These are phyloP conservation scores for Fusarium sp. DNA, from an alignment of 2,329 filamentous ascomycete genomes.

Conservation along the genomic window DNA sequence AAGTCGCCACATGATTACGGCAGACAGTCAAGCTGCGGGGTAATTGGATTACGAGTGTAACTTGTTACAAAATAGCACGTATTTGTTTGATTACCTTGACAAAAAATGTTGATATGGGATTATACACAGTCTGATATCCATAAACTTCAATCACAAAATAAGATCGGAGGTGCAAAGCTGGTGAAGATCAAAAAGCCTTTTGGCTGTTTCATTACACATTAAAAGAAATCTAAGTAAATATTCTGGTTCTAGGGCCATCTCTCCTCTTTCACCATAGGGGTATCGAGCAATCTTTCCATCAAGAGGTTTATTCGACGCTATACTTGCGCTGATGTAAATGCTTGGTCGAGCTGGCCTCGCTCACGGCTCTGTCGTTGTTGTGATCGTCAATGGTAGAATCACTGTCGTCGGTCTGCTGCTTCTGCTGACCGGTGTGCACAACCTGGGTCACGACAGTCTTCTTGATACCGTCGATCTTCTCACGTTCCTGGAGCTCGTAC, in stretches of 20 bases:
- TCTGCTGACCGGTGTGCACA: conserved; percentile 9
- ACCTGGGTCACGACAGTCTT: conserved; percentile 46
- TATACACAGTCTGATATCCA: too few species aligned
- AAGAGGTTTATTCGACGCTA: conserved; percentile 16
- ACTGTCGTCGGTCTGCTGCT: conserved; percentile 9
- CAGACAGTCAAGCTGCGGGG: too few species aligned
- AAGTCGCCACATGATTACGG: neutral
- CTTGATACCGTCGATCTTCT: conserved; percentile 47
- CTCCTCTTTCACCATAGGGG: neutral
- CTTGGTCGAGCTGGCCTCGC: conserved; percentile 48
- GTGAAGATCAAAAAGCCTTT: conserved; percentile 6
- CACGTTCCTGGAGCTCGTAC: conserved; percentile 42
- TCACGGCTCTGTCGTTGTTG: conserved; percentile 43
- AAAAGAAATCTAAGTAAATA: conserved; percentile 23
- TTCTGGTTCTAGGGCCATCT: neutral
- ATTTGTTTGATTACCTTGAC: too few species aligned
- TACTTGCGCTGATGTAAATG: conserved; percentile 31
- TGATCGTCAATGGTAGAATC: conserved; percentile 38
- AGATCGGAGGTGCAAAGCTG: too few species aligned
- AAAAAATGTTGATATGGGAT: too few species aligned
- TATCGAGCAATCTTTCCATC: neutral
- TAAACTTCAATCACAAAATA: too few species aligned
- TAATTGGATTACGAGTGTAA: too few species aligned
- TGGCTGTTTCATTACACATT: conserved; percentile 32
- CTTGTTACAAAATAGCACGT: too few species aligned